Base-by-base conservation (phyloP, 139 green algal genomes). In the Axilococcus clingmanii region DNA sequence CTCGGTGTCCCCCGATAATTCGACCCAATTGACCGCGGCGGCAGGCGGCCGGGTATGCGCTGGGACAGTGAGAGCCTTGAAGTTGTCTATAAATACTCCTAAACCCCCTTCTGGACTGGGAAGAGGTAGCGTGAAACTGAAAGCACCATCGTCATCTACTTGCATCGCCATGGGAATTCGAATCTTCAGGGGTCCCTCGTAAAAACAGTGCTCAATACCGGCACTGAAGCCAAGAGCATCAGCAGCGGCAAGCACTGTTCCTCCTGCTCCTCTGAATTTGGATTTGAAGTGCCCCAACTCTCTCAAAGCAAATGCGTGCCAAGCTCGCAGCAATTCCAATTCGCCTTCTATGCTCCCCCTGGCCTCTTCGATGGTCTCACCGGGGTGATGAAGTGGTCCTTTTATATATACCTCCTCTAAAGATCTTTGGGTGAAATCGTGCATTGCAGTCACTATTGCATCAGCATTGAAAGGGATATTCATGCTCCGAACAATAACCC, bases 171-270 rank as follows among this genome's bases (percentile, higher is more conserved):
- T 40, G 6, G 69, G 73, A 33, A 81, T 29, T 12, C 53, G 57
- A 33, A 81, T 19, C 4, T 54, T 40, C 35, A 81, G 55, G 15
- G 81, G 83, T 0, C 83, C 81, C 46, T 90, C 81, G 56, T 88
- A 91, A 9, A 53, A 42, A 7, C 70, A 49, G 14, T 65, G 59
- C 55, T 88, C 81, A 7, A 84, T 30, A 54, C 75, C 34, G 57
- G 35, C 14, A 31, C 49, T 52, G 31, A 76, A 63, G 28, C 66
- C 65, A 4, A 49, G 34, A 2, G n/a, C 30, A 57, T 89, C 75
- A 11, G 78, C 82, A 5, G 55, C 56, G 14, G 64, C 69, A 57
- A 87, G 48, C 34, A 87, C 29, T 4, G 60, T 76, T n/a, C 57
- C 63, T 0, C 57, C 60, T 1, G 68, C 66, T 4, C 48, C 53